Percentiles rank a stretch among this genome's conserved stretches.
phyloP scores from a whole-genome alignment of 768 basidiomycete genomes.

The Lactifluus piperatus region DNA sequence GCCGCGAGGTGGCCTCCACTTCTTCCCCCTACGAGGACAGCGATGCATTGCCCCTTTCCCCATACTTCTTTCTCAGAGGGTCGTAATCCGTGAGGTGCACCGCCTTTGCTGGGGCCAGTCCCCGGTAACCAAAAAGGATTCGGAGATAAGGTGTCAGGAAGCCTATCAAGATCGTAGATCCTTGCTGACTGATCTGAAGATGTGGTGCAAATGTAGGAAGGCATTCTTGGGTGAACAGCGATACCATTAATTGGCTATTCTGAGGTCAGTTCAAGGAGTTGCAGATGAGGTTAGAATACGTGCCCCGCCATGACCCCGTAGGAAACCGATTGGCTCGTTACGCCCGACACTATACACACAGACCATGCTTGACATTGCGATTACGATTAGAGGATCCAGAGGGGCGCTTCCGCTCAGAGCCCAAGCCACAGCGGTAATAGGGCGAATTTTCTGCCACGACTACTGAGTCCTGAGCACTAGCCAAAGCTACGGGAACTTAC shows the following conservation, averaged over 20 bases:
- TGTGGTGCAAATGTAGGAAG: slow-evolving; percentile 59
- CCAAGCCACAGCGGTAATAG: slow-evolving; percentile 46
- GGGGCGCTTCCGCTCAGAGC: slow-evolving; percentile 37
- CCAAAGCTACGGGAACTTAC: neutral
- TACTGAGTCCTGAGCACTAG: neutral
- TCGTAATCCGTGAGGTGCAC: slow-evolving; percentile 62
- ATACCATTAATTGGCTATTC: slow-evolving; percentile 56
- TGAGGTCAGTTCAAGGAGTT: slow-evolving; percentile 1
- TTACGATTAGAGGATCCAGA: slow-evolving; percentile 51
- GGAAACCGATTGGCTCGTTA: slow-evolving; percentile 34
- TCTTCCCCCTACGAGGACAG: slow-evolving; percentile 57
- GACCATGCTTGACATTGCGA: slow-evolving; percentile 44
- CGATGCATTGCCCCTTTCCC: slow-evolving; percentile 50
- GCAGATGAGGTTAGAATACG: neutral
- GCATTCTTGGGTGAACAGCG: slow-evolving; percentile 48
- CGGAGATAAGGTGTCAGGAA: slow-evolving; percentile 26
- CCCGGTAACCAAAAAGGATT: slow-evolving; percentile 58
- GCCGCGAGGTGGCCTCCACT: slow-evolving; percentile 69
- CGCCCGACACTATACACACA: slow-evolving; percentile 44
- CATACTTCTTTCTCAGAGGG: slow-evolving; percentile 50
- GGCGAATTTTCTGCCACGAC: slow-evolving; percentile 12
- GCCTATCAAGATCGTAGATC: slow-evolving; percentile 49
- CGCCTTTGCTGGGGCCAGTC: slow-evolving; percentile 42
- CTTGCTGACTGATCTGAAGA: slow-evolving; percentile 64
- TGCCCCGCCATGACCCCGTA: slow-evolving; percentile 33